Evolutionary conservation across 139 green algal genomes (phyloP), one percentile per base, ranked within the genome.

Genomic region (Chlorella sp.): DNA sequence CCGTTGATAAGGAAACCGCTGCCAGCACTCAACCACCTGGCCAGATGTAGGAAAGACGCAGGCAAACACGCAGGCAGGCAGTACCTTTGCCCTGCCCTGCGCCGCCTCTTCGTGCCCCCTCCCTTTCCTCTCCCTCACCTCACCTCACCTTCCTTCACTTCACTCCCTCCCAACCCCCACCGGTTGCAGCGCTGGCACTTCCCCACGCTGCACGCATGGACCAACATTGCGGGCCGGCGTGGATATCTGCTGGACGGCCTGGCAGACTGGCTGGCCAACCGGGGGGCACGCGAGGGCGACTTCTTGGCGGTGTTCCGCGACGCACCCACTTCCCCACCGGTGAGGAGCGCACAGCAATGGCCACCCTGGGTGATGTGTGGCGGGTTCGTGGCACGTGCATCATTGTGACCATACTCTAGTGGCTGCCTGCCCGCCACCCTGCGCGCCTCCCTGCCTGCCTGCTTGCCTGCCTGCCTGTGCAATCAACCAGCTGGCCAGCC

Each of bases 191-290:
- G 86, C n/a, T 90, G 92, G 86, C 85, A 90, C 28, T 91, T 94
- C 69, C 79, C 90, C 68, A 88, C 85, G 21, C 89, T 94, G 69
- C 80, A 81, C 19, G 86, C 86, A 24, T 91, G 91, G 91, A 81
- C 68, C 64, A 92, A 81, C 76, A 86, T 92, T 61, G 86, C 87
- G 37, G 90, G 78, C 16, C 79, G 88, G n/a, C 68, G 81, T 36
- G 92, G 92, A n/a, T 94, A 94, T 66, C 75, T 94, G 37, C 86
- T 94, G 68, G 92, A 94, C 12, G 89, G 83, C 30, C 24, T 81
- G 16, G 69, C 53, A 0, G 73, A 73, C 26, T 86, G 93, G 42
- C 81, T 94, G 85, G 69, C 53, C 26, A 36, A 34, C 12, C 75
- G 86, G 12, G 60, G 76, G 34, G 92, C 91, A 2, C 37, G 36